Conservation (phyloP, 2,329 filamentous ascomycete species). For the Cadophora sp. region DNA sequence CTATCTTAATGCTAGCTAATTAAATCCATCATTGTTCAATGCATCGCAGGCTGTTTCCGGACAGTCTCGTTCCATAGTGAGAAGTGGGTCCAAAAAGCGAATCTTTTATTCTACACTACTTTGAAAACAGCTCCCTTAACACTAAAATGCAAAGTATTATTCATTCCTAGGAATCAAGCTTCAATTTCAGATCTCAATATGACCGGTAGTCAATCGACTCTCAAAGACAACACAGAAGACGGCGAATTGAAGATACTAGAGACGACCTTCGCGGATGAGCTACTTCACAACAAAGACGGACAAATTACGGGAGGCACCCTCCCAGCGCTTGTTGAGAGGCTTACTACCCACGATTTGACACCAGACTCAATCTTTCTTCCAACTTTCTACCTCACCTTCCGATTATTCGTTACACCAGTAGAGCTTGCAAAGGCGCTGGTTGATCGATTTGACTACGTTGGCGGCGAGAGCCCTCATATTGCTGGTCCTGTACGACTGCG, state of each 20-base stretch:
- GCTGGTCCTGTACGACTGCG: constrained; percentile 84
- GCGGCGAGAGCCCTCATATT: constrained; percentile 76
- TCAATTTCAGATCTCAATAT: constrained; percentile 74
- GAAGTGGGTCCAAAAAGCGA: too few species aligned
- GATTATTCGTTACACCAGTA: constrained; percentile 83
- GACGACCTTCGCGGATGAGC: constrained; percentile 88
- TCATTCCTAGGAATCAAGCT: constrained; percentile 54
- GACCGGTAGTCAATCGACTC: constrained; percentile 65
- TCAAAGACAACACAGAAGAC: constrained; percentile 79
- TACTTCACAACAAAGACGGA: constrained; percentile 93
- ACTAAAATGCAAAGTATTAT: too few species aligned
- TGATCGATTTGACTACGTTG: constrained; percentile 90
- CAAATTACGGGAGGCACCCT: constrained; percentile 93
- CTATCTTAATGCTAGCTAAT: too few species aligned
- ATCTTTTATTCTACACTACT: too few species aligned
- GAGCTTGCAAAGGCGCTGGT: constrained; percentile 84
- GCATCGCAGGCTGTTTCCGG: too few species aligned
- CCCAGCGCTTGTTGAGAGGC: constrained; percentile 87
- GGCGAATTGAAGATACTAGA: constrained; percentile 84
- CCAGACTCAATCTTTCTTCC: constrained; percentile 94
- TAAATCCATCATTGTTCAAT: too few species aligned
- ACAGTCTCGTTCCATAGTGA: too few species aligned
- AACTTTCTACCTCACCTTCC: constrained; percentile 95
- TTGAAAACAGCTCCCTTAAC: too few species aligned
- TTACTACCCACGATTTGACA: constrained; percentile 91